A percentile compares a stretch with the other conserved stretches of the same genome.
Evolutionary conservation across 2,329 filamentous ascomycete genomes (phyloP).

Genomic region (Hymenoscyphus occultus): DNA sequence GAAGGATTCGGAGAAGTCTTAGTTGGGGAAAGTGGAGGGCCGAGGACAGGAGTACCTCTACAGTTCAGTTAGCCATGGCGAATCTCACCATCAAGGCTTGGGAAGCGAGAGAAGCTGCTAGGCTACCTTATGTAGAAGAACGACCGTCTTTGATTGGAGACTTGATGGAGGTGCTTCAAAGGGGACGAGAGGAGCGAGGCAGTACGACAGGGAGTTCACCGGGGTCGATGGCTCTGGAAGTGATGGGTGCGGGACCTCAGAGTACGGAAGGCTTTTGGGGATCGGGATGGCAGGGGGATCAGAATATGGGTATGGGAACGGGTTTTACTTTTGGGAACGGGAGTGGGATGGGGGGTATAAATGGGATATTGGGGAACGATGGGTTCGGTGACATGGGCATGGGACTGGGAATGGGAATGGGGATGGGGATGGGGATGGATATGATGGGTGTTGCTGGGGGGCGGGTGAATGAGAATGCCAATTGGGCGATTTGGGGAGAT

Average conservation of each 20-base stretch:
- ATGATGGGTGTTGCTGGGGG: neutral
- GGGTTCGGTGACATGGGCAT: neutral
- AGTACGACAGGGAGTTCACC: neutral
- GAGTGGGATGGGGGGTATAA: neutral
- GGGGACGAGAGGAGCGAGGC: neutral
- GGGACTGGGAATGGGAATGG: neutral
- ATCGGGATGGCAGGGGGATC: neutral
- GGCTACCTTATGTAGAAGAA: neutral
- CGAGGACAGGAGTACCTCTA: neutral
- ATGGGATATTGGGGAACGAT: neutral
- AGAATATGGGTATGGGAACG: neutral
- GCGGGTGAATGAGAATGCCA: neutral
- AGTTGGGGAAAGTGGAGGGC: neutral
- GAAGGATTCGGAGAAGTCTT: conserved; percentile 11
- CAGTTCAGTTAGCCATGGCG: conserved; percentile 24
- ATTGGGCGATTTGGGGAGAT: neutral
- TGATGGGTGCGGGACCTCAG: neutral
- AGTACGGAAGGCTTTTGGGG: neutral
- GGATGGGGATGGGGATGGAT: neutral
- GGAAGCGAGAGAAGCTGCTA: conserved; percentile 25
- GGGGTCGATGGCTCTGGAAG: neutral
- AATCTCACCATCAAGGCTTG: conserved; percentile 30
- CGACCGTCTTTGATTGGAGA: neutral
- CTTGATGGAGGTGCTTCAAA: neutral
- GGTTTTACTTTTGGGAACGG: neutral